phyloP scores from a whole-genome alignment of 108 stramenopile species.

The Skeletonema potamos region DNA sequence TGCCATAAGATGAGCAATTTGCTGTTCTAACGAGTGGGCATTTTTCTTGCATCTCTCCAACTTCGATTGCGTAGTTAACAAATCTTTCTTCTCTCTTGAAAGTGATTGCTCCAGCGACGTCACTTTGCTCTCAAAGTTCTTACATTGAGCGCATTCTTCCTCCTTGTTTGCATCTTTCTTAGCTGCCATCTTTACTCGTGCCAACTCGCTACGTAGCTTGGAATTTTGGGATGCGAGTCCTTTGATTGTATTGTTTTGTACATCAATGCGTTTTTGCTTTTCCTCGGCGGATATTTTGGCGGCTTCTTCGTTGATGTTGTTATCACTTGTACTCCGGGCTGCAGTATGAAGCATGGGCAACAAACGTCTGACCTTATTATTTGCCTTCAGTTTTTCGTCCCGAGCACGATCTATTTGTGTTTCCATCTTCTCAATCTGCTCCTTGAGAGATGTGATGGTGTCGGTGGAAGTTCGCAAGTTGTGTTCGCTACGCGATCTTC shows the following conservation, averaged over 20 bases:
- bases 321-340: slow-evolving; percentile 5
- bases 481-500: slow-evolving; percentile 21
- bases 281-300: not conserved
- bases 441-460: slow-evolving; percentile 3
- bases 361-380: slow-evolving; percentile 14
- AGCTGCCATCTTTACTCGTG: slow-evolving; percentile 1
- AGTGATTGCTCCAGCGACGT: not conserved
- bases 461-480: slow-evolving; percentile 12
- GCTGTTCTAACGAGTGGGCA: not conserved
- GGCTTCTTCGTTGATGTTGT: not conserved
- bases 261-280: slow-evolving; percentile 22
- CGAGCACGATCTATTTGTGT: slow-evolving; percentile 10
- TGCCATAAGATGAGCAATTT: not conserved
- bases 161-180: not conserved
- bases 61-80: not conserved
- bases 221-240: slow-evolving; percentile 35
- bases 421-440: slow-evolving; percentile 20
- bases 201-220: slow-evolving; percentile 26
- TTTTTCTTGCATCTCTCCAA: not conserved
- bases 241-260: slow-evolving; percentile 36
- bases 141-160: not conserved
- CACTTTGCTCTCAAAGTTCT: not conserved
- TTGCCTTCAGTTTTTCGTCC: slow-evolving; percentile 25
- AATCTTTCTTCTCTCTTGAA: not conserved
- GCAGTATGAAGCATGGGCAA: slow-evolving; percentile 5